These are phyloP conservation scores for Paecilomyces sp. DNA, from an alignment of 2,329 filamentous ascomycete species.

Conservation along the genomic window DNA sequence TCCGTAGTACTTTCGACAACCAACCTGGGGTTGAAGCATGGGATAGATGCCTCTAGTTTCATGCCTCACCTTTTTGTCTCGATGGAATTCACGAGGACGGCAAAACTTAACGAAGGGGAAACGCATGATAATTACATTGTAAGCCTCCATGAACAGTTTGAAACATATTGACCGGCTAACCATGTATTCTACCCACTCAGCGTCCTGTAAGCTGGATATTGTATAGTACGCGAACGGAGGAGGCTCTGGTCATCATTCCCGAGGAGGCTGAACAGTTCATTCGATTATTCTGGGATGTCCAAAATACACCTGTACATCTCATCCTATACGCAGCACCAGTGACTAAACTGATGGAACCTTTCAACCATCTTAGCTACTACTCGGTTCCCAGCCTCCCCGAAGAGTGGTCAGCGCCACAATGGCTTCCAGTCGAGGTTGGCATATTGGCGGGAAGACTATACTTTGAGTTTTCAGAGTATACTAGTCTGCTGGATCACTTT, in stretches of 20 bases:
- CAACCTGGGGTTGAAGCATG: constrained; percentile 27
- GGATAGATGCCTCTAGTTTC: constrained; percentile 10
- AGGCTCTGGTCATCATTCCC: constrained; percentile 52
- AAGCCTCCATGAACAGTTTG: neutral
- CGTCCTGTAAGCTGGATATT: constrained; percentile 56
- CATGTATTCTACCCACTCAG: constrained; percentile 17
- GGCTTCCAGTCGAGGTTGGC: constrained; percentile 53
- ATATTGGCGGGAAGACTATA: constrained; percentile 57
- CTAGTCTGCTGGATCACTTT: neutral
- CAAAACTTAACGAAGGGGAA: constrained; percentile 22
- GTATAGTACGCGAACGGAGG: neutral
- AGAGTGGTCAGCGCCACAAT: constrained; percentile 39
- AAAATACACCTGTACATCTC: constrained; percentile 33
- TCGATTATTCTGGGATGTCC: neutral
- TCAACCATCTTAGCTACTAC: constrained; percentile 50
- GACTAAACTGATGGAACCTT: constrained; percentile 53
- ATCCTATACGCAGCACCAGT: constrained; percentile 55
- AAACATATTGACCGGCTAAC: neutral
- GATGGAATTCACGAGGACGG: constrained; percentile 43
- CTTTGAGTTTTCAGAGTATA: constrained; percentile 20
- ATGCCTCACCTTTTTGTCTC: constrained; percentile 32
- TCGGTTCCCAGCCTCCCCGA: constrained; percentile 42
- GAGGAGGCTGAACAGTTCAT: constrained; percentile 57
- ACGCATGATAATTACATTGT: constrained; percentile 36
- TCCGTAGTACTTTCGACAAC: constrained; percentile 38